Percentiles rank a stretch among this genome's conserved stretches.
Conservation (phyloP, 169 alveolate genomes). For the Cryptosporidium felis region DNA sequence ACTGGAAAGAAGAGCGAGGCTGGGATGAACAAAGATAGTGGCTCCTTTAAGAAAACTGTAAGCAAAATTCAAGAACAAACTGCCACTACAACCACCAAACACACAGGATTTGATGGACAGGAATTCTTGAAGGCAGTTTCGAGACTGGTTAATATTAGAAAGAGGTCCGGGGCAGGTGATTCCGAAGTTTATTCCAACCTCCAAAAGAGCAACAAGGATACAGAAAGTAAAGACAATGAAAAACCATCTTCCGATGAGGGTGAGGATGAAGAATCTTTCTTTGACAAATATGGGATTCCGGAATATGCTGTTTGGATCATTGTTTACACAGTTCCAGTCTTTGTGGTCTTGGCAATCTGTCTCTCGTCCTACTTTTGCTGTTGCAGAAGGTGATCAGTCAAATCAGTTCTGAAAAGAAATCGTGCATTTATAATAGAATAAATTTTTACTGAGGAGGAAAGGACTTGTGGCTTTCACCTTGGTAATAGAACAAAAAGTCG, state of each 20-base stretch:
- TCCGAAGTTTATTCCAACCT: background rate
- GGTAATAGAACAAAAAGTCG: too few species aligned
- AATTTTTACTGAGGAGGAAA: too few species aligned
- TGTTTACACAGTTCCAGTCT: conserved; percentile 26
- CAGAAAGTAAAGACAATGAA: background rate
- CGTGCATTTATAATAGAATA: too few species aligned
- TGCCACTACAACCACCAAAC: background rate
- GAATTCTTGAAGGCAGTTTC: conserved; percentile 55
- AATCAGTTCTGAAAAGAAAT: too few species aligned
- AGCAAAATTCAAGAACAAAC: too few species aligned
- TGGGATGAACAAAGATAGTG: background rate
- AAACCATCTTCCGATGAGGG: background rate
- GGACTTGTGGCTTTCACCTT: too few species aligned
- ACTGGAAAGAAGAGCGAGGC: background rate
- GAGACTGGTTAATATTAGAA: conserved; percentile 35
- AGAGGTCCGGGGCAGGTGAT: background rate
- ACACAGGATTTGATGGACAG: background rate
- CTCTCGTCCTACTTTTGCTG: conserved; percentile 27
- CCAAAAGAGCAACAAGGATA: background rate
- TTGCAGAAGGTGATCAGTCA: conserved; percentile 25
- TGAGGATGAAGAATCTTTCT: conserved; percentile 22
- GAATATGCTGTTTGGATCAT: conserved; percentile 36
- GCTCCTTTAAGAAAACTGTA: too few species aligned
- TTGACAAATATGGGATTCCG: conserved; percentile 19
- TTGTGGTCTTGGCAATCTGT: conserved; percentile 7